Evolutionary conservation across 2,329 filamentous ascomycete genomes (phyloP).

Genomic region (Colletotrichum magnum): DNA sequence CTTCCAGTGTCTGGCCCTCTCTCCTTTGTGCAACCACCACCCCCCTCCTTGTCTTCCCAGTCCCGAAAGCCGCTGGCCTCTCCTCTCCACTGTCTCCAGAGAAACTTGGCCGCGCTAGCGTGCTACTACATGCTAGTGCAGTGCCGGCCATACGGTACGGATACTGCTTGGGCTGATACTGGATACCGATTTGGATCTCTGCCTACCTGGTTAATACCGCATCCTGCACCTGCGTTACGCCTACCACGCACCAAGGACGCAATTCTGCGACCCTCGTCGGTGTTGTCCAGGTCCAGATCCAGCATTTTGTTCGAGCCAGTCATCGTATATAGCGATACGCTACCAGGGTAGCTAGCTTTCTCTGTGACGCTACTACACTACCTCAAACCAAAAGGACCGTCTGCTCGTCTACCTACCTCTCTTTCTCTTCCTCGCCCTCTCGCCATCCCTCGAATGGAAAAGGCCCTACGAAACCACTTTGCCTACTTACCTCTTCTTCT

Average conservation of each 20-base stretch:
- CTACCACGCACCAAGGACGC: slow-evolving; percentile 10
- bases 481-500: slow-evolving; percentile 12
- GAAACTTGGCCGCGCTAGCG: slow-evolving; percentile 29
- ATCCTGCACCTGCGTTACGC: slow-evolving; percentile 26
- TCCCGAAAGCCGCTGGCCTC: slow-evolving; percentile 7
- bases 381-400: background rate
- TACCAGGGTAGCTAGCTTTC: slow-evolving; percentile 7
- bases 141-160: slow-evolving; percentile 33
- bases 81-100: slow-evolving; percentile 25
- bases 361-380: slow-evolving; percentile 23
- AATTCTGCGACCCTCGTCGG: slow-evolving; percentile 15
- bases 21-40: slow-evolving; percentile 33
- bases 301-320: slow-evolving; percentile 21
- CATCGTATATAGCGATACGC: slow-evolving; percentile 17
- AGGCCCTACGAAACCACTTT: slow-evolving; percentile 7
- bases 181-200: slow-evolving; percentile 20
- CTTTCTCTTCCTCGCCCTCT: slow-evolving; percentile 13
- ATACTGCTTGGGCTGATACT: slow-evolving; percentile 22
- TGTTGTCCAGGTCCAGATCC: slow-evolving; percentile 26
- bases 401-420: background rate
- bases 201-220: slow-evolving; percentile 2
- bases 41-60: slow-evolving; percentile 23
- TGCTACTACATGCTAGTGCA: slow-evolving; percentile 1
- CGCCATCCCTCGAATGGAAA: slow-evolving; percentile 13
- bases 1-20: slow-evolving; percentile 12